Evolutionary conservation across 306 rosid species (phyloP), one percentile per base, ranked within the genome.

Genomic region (Rosa persica): DNA sequence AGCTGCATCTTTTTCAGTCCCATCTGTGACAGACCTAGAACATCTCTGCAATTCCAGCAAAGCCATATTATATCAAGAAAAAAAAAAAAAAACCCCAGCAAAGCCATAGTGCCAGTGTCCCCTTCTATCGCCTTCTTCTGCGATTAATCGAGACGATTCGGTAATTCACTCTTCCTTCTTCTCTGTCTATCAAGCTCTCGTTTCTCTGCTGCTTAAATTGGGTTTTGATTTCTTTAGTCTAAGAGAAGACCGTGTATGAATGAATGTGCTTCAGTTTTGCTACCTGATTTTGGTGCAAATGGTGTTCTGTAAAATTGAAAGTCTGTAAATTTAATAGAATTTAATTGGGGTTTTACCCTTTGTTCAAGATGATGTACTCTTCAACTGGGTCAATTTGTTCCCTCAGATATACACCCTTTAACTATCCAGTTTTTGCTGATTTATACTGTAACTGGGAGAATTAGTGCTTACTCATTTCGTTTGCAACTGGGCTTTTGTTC

Each of bases 111-210:
- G 57, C 52, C 57, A 70, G 10, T 42, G 52, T 40, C 73, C 20
- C 52, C 12, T 34, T n/a, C 15, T 9, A 70, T 23, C 54, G 27
- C 74, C 51, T 9, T 70, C 30, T 2, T 70, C 30, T 2, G 46
- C 7, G 54, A 9, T 43, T 70, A 0, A 23, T 44, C 40, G 7
- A 17, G 5, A 15, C 20, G 38, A 46, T 70, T 44, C 40, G 57
- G 74, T 70, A 70, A 15, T 70, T 23, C 11, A 54, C 67, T 73
- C 67, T 25, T 36, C 62, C 52, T 54, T 52, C 8, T 34, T 73
- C n/a, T 73, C 34, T 27, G 55, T 6, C 51, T 20, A 5, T 52
- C 76, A 38, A 12, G 67, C 67, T 73, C 46, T 39, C 67, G 39
- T 22, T 73, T n/a, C 49, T 55, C 20, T 22, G 7, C 15, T 16